Evolutionary conservation across 2,329 filamentous ascomycete species (phyloP).

Genomic region (Beauveria caledonica): DNA sequence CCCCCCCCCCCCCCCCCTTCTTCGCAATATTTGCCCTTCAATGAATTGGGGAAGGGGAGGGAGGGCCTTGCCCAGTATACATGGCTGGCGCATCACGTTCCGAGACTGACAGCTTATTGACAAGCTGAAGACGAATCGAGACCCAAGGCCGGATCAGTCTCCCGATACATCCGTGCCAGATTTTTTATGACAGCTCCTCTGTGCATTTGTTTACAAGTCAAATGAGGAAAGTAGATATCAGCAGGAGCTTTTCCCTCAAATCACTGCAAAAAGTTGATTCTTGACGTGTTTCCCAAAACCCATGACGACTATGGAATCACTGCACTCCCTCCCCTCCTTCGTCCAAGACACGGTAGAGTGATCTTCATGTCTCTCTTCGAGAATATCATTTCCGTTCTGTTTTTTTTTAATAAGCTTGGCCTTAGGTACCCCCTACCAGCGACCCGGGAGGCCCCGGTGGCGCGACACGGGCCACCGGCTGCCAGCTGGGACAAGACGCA

Average conservation of each 20-base stretch:
- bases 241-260: background rate
- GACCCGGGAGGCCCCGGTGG: background rate
- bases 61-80: background rate
- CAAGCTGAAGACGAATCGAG: background rate
- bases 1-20: background rate
- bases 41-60: too few species aligned
- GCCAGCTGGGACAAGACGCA: background rate
- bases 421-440: background rate
- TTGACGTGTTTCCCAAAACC: background rate
- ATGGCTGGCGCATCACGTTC: background rate
- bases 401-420: conserved; percentile 1
- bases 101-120: background rate
- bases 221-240: background rate
- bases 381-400: background rate
- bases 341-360: background rate
- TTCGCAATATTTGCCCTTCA: background rate
- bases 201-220: background rate
- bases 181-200: background rate
- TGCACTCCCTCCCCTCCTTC: background rate
- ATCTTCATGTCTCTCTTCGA: background rate
- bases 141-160: background rate
- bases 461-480: background rate
- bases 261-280: background rate
- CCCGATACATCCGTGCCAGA: background rate
- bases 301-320: background rate